Conservation (phyloP, 2,329 filamentous ascomycete species). For the Colletotrichum cordylinicola region DNA sequence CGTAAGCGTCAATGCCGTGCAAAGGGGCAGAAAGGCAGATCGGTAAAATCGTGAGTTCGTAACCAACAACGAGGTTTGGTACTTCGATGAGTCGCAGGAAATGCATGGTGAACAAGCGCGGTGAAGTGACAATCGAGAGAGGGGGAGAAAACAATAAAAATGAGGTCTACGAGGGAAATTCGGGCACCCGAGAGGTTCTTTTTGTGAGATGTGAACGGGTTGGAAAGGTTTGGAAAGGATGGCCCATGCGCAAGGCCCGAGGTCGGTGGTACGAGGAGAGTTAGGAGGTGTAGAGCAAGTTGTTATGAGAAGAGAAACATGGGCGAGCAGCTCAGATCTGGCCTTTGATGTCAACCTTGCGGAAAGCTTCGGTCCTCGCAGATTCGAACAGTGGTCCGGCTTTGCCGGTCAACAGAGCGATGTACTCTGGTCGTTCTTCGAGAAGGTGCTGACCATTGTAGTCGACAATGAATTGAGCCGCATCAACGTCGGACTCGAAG, state of each 20-base stretch:
- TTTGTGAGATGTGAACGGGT: neutral
- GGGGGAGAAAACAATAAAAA: constrained; percentile 7
- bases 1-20: constrained; percentile 15
- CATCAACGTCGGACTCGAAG: constrained; percentile 91
- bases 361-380: constrained; percentile 76
- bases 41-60: constrained; percentile 9
- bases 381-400: constrained; percentile 76
- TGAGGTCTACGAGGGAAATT: constrained; percentile 4
- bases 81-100: neutral
- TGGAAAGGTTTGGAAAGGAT: neutral
- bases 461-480: constrained; percentile 88
- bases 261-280: neutral
- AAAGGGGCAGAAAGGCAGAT: neutral
- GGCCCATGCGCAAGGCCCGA: neutral
- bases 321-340: constrained; percentile 71
- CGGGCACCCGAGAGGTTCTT: neutral
- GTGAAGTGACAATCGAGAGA: constrained; percentile 7
- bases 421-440: constrained; percentile 76
- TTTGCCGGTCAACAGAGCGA: constrained; percentile 77
- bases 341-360: constrained; percentile 94
- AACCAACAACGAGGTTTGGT: neutral
- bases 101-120: constrained; percentile 9
- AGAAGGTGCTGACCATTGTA: constrained; percentile 78
- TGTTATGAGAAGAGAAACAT: constrained; percentile 7
- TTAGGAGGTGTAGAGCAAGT: constrained; percentile 9